Evolutionary conservation across 2,329 filamentous ascomycete species (phyloP).

Genomic region (Emericellopsis cladophorae): DNA sequence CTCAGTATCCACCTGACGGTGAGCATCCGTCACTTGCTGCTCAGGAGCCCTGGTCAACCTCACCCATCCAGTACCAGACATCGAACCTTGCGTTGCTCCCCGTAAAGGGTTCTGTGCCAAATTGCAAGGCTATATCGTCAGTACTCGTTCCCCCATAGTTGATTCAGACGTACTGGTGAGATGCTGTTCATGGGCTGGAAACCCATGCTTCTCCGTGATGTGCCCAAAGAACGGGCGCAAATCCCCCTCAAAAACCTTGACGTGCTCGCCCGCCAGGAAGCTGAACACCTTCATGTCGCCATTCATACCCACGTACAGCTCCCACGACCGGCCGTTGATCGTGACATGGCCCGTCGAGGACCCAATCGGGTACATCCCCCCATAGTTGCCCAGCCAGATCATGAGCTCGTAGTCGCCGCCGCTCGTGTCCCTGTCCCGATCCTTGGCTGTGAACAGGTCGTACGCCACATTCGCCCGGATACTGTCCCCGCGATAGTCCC

Average conservation of each 20-base stretch:
- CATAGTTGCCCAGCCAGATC: conserved; percentile 30
- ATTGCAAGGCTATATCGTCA: conserved; percentile 8
- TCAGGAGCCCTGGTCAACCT: neutral
- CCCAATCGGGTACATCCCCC: conserved; percentile 8
- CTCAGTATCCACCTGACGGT: too few species aligned
- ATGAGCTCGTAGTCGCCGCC: conserved; percentile 45
- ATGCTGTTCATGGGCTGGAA: conserved; percentile 33
- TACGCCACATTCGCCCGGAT: conserved; percentile 43
- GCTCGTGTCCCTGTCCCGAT: conserved; percentile 20
- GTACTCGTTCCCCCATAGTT: neutral
- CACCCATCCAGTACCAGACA: neutral
- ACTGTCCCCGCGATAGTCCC: conserved; percentile 15
- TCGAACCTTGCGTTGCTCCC: conserved; percentile 14
- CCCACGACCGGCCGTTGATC: conserved; percentile 38
- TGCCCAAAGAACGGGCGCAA: conserved; percentile 43
- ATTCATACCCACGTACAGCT: conserved; percentile 45
- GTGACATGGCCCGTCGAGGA: conserved; percentile 35
- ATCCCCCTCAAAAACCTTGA: conserved; percentile 40
- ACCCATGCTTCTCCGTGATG: conserved; percentile 31
- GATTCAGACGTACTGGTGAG: conserved; percentile 21
- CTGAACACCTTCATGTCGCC: conserved; percentile 46
- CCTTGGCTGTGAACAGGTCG: conserved; percentile 40
- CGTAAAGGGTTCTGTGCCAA: conserved; percentile 43
- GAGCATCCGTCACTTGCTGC: too few species aligned
- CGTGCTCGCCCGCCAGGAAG: conserved; percentile 26